These are phyloP conservation scores for Eremochloa ophiuroides DNA, from an alignment of 176 grass and related monocot genomes.

Conservation along the genomic window DNA sequence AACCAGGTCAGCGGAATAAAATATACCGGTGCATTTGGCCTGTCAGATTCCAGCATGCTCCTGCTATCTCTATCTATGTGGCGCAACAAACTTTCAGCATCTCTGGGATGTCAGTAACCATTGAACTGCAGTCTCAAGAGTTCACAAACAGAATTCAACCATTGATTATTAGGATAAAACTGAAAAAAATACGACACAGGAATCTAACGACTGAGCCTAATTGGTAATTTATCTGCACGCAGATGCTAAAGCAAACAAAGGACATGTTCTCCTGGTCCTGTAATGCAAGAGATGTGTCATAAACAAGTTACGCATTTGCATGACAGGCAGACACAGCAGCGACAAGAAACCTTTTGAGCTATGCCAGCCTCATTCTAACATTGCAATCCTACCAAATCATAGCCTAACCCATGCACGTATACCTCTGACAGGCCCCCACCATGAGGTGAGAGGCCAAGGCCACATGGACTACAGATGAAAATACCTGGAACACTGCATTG, in stretches of 20 bases:
- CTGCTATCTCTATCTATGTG: neutral
- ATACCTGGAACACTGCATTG: slow-evolving; percentile 48
- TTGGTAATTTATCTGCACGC: neutral
- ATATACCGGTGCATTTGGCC: neutral
- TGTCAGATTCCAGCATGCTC: slow-evolving; percentile 5
- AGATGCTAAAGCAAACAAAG: slow-evolving; percentile 44
- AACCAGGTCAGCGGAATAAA: neutral
- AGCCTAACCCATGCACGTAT: slow-evolving; percentile 32
- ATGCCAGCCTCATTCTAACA: slow-evolving; percentile 42
- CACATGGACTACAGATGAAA: slow-evolving; percentile 67
- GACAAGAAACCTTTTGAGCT: slow-evolving; percentile 43
- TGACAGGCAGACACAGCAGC: slow-evolving; percentile 48
- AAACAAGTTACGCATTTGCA: slow-evolving; percentile 33
- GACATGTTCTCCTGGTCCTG: slow-evolving; percentile 40
- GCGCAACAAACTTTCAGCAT: neutral
- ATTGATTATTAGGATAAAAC: neutral
- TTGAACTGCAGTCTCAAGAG: neutral
- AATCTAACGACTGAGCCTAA: slow-evolving; percentile 9
- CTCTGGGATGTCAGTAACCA: neutral
- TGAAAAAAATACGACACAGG: neutral
- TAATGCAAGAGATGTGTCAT: slow-evolving; percentile 11
- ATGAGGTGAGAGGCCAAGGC: slow-evolving; percentile 37
- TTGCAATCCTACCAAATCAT: slow-evolving; percentile 38
- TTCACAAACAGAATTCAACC: neutral
- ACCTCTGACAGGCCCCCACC: slow-evolving; percentile 33